A percentile compares a stretch with the other conserved stretches of the same genome.
Evolutionary conservation across 164 flowering plant species (phyloP).

Genomic region (Paratinospora sagittata): DNA sequence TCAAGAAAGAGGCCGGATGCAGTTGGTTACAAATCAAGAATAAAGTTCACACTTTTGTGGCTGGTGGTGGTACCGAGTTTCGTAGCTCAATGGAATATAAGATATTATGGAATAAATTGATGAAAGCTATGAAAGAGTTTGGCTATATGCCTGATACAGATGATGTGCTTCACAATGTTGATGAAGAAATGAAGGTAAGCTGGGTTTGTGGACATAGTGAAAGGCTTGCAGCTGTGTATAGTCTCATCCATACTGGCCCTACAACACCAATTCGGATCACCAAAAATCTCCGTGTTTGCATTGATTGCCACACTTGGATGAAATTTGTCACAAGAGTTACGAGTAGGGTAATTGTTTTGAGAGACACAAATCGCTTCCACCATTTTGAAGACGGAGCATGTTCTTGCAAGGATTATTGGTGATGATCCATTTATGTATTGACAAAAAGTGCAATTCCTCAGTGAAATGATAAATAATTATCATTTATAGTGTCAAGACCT

Average conservation of each 20-base stretch:
- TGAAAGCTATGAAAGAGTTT: not conserved
- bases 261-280: not conserved
- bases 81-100: not conserved
- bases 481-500: not conserved
- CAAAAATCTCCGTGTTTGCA: slow-evolving; percentile 1
- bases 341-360: not conserved
- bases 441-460: not conserved
- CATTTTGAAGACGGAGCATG: slow-evolving; percentile 1
- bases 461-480: not conserved
- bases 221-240: not conserved
- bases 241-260: slow-evolving; percentile 1
- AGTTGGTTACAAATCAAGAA: slow-evolving; percentile 1
- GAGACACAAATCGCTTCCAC: slow-evolving; percentile 1
- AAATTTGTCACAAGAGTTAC: slow-evolving; percentile 1
- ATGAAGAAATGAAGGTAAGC: not conserved
- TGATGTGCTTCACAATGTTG: slow-evolving; percentile 3
- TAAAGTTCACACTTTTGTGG: not conserved
- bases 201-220: slow-evolving; percentile 3
- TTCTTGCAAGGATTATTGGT: slow-evolving; percentile 4
- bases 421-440: slow-evolving; percentile 3
- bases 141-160: not conserved
- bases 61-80: not conserved
- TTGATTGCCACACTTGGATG: slow-evolving; percentile 5
- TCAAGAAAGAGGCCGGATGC: slow-evolving; percentile 3
- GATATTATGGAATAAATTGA: not conserved